Evolutionary conservation across 2,329 filamentous ascomycete genomes (phyloP).

Genomic region (Botrytis elliptica): DNA sequence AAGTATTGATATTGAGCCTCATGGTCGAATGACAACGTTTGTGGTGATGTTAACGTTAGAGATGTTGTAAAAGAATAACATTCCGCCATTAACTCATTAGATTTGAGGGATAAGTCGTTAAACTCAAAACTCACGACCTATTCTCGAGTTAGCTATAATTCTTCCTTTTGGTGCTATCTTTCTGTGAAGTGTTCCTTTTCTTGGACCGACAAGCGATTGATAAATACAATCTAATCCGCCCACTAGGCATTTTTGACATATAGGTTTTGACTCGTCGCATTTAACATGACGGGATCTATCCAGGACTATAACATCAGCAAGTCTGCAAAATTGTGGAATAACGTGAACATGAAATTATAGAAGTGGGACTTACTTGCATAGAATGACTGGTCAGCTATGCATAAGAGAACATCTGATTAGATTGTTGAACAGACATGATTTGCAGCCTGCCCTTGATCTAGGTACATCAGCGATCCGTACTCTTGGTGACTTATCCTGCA

Average conservation of each 20-base stretch:
- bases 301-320: background rate
- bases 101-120: rapidly evolving
- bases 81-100: background rate
- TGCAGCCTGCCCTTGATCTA: constrained; percentile 3
- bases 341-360: no score
- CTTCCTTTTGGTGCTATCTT: background rate
- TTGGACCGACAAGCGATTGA: background rate
- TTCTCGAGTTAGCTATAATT: background rate
- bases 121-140: background rate
- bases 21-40: background rate
- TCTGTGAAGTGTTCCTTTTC: no score
- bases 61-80: background rate
- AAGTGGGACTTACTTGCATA: no score
- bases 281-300: background rate
- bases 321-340: background rate
- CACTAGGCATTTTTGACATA: background rate
- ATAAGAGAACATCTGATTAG: background rate
- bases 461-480: background rate
- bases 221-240: background rate
- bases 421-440: background rate
- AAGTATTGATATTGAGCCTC: background rate
- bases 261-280: background rate
- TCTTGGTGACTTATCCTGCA: background rate
- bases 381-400: background rate
- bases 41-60: background rate